Evolutionary conservation across 768 basidiomycete genomes (phyloP), one percentile per base, ranked within the genome.

Genomic region (Cantharellus anzutake): DNA sequence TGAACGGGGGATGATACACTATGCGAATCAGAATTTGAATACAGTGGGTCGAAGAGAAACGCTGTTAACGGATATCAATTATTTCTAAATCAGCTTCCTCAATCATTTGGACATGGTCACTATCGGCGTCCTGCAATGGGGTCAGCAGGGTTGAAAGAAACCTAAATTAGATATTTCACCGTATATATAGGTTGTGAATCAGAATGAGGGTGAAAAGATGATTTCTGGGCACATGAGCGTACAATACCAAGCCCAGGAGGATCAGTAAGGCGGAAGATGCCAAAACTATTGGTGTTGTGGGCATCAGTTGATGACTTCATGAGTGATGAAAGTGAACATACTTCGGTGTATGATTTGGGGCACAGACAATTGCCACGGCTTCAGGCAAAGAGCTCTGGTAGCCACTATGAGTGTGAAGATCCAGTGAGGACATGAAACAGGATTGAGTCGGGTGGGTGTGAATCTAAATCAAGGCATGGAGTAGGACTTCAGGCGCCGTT

Each of bases 341-440:
- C 84, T 78, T 82, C 0, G 89, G 90, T 20, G 75, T 80, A 1
- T 80, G 82, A 53, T 78, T 79, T 0, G 91, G 91, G 2, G 90
- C 87, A 66, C 88, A 92, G 14, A 96, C 91, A 42, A 94, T 86
- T 0, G 91, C 91, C 67, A 94, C 87, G 0, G 87, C 90, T 67
- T 96, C 91, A 0, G 85, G 86, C 2, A 96, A 76, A 83, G 90
- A 91, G 41, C 79, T 70, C 65, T 94, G 91, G 71, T 92, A 96
- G 4, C 79, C 83, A 1, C 86, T 82, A 69, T 93, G 91, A 2
- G 90, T 93, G 65, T 96, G 91, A 29, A 96, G 70, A 68, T 94
- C 91, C 16, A 93, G 83, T 4, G 90, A 93, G 3, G 90, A 92
- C 86, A 94, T 90, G 73, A 96, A 96, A 82, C 89, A 91, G 59